Evolutionary conservation across 495 filamentous ascomycete genomes (phyloP), one percentile per base, ranked within the genome.

Genomic region (Letharia lupina): DNA sequence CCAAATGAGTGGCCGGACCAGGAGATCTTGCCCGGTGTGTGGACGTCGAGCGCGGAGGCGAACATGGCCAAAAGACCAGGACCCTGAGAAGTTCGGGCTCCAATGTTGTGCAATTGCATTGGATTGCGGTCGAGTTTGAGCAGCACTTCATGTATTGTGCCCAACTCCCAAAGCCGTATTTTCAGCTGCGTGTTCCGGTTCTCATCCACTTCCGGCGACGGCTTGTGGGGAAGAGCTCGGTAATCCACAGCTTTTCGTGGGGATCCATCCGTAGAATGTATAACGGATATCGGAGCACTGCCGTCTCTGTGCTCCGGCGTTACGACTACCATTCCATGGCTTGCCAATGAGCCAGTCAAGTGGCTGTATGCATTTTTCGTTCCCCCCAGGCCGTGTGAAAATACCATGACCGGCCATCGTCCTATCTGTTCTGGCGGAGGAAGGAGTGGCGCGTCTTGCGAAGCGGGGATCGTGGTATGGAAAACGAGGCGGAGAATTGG

Each of bases 1-100:
- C 90, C 90, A 69, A 93, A 93, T 20, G 85, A 88, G 74, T 93
- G 90, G 11, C 90, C 90, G 1, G 80, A 81, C 74, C 86, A 91
- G 56, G 83, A 82, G 2, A 92, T 80, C n/a, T 76, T 78, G 10
- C 90, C 90, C 0, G 90, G 88, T n/a, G 78, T 75, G 61, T 83
- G 81, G 10, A 93, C 79, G 67, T 89, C 82, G 39, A 93, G 77
- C 40, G 73, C 73, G 44, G 74, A 72, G 59, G 74, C 68, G 68
- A 92, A 86, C 65, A 77, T 77, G 20, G 70, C 66, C 16, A 91
- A 76, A 10, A 80, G 75, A 15, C 18, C 42, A 20, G 31, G 10
- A 50, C 35, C 28, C 0, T n/a, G 3, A 44, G 44, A 37, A 12
- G 11, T 5, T 11, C 44, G 7, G 28, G 44, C 23, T 35, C 57